Conservation (phyloP, 2,329 filamentous ascomycete genomes). For the Colletotrichum sp. region DNA sequence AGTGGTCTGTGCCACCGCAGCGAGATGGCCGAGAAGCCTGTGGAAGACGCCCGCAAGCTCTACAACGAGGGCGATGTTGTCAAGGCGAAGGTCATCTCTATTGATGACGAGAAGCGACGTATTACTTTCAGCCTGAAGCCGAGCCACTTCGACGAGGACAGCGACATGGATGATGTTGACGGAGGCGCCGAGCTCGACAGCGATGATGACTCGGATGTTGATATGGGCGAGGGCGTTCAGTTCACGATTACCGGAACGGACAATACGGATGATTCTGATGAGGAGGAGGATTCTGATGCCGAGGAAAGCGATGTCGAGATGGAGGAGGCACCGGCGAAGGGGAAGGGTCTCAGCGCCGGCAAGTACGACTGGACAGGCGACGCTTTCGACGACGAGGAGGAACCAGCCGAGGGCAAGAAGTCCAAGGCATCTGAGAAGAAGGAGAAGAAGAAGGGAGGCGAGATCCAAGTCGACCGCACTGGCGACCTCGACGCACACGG, state of each 20-base stretch:
- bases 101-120: constrained; percentile 76
- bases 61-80: constrained; percentile 93
- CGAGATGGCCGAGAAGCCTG: constrained; percentile 84
- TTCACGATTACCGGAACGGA: constrained; percentile 52
- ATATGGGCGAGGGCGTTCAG: constrained; percentile 50
- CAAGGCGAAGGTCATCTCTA: constrained; percentile 84
- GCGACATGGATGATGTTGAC: constrained; percentile 53
- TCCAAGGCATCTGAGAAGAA: constrained; percentile 40
- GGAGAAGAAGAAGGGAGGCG: constrained; percentile 72
- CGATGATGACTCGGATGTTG: constrained; percentile 49
- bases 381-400: constrained; percentile 64
- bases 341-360: constrained; percentile 53
- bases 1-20: constrained; percentile 92
- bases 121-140: constrained; percentile 93
- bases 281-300: constrained; percentile 46
- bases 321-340: constrained; percentile 29
- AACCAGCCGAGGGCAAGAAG: constrained; percentile 41
- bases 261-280: constrained; percentile 35
- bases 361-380: constrained; percentile 90
- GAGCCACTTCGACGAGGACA: constrained; percentile 78
- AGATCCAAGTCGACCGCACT: constrained; percentile 86
- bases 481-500: constrained; percentile 90
- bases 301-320: constrained; percentile 49
- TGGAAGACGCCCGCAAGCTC: constrained; percentile 85
- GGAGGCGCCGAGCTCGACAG: constrained; percentile 50